Evolutionary conservation across 345 rosid species (phyloP).

Genomic region (Salix purpurea): DNA sequence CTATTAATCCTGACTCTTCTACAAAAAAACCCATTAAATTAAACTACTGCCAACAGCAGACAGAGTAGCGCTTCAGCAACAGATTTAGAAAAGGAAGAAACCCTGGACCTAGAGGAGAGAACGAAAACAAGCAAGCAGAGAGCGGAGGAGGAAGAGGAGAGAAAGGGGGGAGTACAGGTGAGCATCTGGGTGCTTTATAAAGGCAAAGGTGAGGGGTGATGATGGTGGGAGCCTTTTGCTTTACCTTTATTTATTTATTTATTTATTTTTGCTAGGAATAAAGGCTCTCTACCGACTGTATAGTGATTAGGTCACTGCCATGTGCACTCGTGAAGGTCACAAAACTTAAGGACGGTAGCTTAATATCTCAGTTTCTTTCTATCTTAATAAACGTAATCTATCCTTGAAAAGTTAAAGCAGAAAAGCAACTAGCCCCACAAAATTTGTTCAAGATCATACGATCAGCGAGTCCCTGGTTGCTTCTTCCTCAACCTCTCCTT

Average conservation of each 20-base stretch:
- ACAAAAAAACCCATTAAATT: slow-evolving; percentile 52
- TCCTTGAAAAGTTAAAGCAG: too few relatives aligned
- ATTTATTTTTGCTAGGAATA: not conserved
- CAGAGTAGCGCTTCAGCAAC: not conserved
- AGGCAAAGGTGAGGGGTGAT: slow-evolving; percentile 2
- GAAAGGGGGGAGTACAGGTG: slow-evolving; percentile 19
- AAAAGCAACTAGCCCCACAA: too few relatives aligned
- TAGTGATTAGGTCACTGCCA: slow-evolving; percentile 6
- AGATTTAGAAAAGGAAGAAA: not conserved
- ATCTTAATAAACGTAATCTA: too few relatives aligned
- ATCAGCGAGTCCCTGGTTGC: too few relatives aligned
- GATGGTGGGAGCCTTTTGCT: slow-evolving; percentile 3
- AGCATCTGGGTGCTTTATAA: slow-evolving; percentile 19
- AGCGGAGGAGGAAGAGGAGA: not conserved
- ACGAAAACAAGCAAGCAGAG: not conserved
- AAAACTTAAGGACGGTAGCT: not conserved
- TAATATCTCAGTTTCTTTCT: not conserved
- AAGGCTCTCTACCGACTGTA: not conserved
- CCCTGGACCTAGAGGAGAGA: not conserved
- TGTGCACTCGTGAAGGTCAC: not conserved
- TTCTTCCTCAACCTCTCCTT: too few relatives aligned
- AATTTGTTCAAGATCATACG: too few relatives aligned
- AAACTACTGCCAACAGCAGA: not conserved
- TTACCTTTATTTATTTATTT: not conserved
- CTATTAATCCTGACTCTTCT: slow-evolving; percentile 55